Percentiles rank a stretch among this genome's conserved stretches.
These are phyloP conservation scores for Rhododendron simsii DNA, from an alignment of 148 eudicot genomes.

Conservation along the genomic window DNA sequence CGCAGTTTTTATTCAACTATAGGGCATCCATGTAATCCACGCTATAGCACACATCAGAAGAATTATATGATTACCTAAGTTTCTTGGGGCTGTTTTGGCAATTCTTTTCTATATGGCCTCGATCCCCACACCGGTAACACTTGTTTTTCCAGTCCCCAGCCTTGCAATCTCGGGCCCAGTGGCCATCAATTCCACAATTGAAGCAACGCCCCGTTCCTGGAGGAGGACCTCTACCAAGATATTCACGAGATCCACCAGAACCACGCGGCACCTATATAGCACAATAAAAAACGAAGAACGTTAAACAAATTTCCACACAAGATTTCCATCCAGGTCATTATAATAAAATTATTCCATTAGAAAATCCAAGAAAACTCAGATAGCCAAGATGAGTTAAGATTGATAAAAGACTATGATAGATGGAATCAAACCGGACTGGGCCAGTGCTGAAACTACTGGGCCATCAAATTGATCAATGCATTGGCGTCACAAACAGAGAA, in stretches of 20 bases:
- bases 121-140: constrained; percentile 76
- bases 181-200: constrained; percentile 96
- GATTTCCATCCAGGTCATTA: background rate
- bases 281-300: background rate
- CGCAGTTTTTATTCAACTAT: background rate
- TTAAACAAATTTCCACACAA: background rate
- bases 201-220: constrained; percentile 93
- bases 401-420: background rate
- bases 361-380: background rate
- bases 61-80: constrained; percentile 21
- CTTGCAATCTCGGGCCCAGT: constrained; percentile 95
- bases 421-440: background rate
- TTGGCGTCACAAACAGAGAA: background rate
- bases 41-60: background rate
- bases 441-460: background rate
- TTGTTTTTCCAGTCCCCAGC: constrained; percentile 92
- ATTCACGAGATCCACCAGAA: constrained; percentile 60
- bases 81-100: constrained; percentile 71
- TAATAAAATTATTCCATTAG: background rate
- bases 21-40: background rate
- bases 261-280: constrained; percentile 53
- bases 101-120: constrained; percentile 69
- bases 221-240: constrained; percentile 74
- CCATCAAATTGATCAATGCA: background rate
- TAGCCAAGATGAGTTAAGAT: background rate